Evolutionary conservation across 257 asterid species (phyloP).

Genomic region (Forsythia viridissima): DNA sequence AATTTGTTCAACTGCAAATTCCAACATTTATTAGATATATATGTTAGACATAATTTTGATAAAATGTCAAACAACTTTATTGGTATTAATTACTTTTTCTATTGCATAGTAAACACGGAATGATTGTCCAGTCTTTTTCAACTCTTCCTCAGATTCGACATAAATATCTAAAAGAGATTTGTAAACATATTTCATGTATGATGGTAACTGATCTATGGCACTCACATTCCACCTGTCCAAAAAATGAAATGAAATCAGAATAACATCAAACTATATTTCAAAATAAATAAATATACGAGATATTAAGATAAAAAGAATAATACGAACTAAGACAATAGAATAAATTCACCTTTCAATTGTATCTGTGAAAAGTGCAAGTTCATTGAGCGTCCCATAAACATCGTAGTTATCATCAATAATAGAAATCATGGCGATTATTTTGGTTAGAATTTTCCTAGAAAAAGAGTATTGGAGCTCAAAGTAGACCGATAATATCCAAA

Average conservation of each 20-base stretch:
- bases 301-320: no score
- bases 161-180: no score
- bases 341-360: slow-evolving; percentile 13
- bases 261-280: not conserved
- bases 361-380: not conserved
- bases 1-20: slow-evolving; percentile 28
- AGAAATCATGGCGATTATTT: not conserved
- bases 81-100: no score
- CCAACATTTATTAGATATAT: not conserved
- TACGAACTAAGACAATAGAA: no score
- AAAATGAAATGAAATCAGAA: not conserved
- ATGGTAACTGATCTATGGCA: slow-evolving; percentile 20
- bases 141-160: no score
- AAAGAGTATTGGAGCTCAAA: slow-evolving; percentile 15
- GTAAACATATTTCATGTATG: slow-evolving; percentile 9
- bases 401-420: no score
- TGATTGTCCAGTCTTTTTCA: no score
- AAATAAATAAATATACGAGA: no score
- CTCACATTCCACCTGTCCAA: slow-evolving; percentile 26
- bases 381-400: no score
- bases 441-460: slow-evolving; percentile 13
- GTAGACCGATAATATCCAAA: slow-evolving; percentile 21
- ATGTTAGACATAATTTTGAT: no score
- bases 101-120: no score
- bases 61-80: not conserved